These are phyloP conservation scores for Madurella fahalii DNA, from an alignment of 2,329 filamentous ascomycete genomes.

Conservation along the genomic window DNA sequence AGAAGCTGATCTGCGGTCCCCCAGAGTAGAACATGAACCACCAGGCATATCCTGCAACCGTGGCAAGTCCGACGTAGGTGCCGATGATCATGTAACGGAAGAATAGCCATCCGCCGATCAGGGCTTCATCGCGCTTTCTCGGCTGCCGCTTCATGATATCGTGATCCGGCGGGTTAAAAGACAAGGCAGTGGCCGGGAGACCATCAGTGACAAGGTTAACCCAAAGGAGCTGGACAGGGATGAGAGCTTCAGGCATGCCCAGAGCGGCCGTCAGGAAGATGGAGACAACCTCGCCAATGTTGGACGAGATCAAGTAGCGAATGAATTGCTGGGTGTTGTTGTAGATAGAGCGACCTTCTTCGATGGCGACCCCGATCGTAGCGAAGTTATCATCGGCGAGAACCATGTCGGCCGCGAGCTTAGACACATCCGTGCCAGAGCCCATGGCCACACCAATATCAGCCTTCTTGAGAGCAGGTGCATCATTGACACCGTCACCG, in stretches of 20 bases:
- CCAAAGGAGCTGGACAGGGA: slow-evolving; percentile 96
- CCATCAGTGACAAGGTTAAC: slow-evolving; percentile 98
- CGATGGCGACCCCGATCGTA: slow-evolving; percentile 91
- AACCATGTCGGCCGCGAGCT: slow-evolving; percentile 97
- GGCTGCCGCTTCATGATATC: slow-evolving; percentile 95
- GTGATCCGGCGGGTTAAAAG: slow-evolving; percentile 97
- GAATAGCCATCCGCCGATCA: slow-evolving; percentile 94
- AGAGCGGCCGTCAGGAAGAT: slow-evolving; percentile 96
- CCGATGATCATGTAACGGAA: slow-evolving; percentile 97
- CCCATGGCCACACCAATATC: slow-evolving; percentile 99
- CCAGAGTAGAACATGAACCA: slow-evolving; percentile 97
- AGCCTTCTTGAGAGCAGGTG: slow-evolving; percentile 94
- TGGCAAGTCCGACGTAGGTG: slow-evolving; percentile 89
- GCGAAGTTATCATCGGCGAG: slow-evolving; percentile 98
- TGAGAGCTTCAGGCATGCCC: slow-evolving; percentile 95
- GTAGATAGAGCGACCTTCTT: slow-evolving; percentile 97
- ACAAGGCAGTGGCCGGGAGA: slow-evolving; percentile 90
- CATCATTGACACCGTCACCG: slow-evolving; percentile 97
- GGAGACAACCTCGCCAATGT: slow-evolving; percentile 97
- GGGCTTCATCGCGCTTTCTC: slow-evolving; percentile 84
- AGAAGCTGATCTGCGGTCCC: slow-evolving; percentile 88
- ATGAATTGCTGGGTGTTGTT: slow-evolving; percentile 99
- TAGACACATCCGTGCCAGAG: slow-evolving; percentile 93
- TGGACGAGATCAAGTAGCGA: slow-evolving; percentile 96
- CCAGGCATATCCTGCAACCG: slow-evolving; percentile 97